Evolutionary conservation across 805 yeast species (phyloP), one percentile per base, ranked within the genome.

Genomic region (Metschnikowia lachancei): DNA sequence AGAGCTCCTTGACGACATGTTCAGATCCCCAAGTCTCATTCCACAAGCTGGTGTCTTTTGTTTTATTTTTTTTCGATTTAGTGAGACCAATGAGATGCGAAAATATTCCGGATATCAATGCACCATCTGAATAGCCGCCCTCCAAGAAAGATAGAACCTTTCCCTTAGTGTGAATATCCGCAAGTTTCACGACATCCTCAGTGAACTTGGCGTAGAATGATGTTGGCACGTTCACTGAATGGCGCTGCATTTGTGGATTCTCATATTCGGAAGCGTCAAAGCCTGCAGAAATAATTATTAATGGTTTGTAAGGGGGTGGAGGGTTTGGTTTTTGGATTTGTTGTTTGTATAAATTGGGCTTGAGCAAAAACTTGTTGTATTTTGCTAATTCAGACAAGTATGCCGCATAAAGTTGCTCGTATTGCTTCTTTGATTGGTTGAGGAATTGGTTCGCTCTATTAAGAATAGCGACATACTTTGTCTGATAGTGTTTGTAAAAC

Each of bases 201-300:
- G 95, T 83, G 58, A 87, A 87, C 35, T 73, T 74, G 16, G 86
- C 76, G 61, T 83, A 87, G 58, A 88, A 87, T 16, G 83, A 77
- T 0, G 95, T 86, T 3, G 96, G 96, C 10, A 87, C 89, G 56
- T 83, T 82, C 20, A 85, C 87, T 0, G 81, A 80, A 61, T 88
- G 95, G 44, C 95, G 71, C 64, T 87, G 95, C 95, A 87, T 88
- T 41, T 83, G 78, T n/a, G 80, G 79, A 47, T 82, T 82, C 60
- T 87, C 96, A 62, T 77, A 83, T 60, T 87, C 96, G 14, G 87
- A 81, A 2, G 94, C 95, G 66, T 87, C 96, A 61, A 87, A 88
- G 1, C 96, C 96, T 0, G 95, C 91, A 36, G 95, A 86, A 1
- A 87, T 73, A n/a, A 84, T 75, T 2, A 88, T 78, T 49, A 87